phyloP scores from a whole-genome alignment of 1,284 basidiomycete species.

The Sporisorium scitamineum region DNA sequence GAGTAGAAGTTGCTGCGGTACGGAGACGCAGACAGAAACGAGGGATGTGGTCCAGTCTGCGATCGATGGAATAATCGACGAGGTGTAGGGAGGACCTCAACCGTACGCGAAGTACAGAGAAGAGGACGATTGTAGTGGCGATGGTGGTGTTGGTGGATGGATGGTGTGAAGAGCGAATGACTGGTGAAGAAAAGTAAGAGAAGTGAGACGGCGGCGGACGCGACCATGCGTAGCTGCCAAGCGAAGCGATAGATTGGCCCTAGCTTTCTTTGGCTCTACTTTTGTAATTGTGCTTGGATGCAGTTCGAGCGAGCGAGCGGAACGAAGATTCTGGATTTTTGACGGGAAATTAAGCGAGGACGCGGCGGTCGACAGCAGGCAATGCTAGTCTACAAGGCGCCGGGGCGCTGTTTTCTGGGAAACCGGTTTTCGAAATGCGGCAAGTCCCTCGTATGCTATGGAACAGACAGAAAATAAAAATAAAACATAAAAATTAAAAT shows the following conservation, averaged over 20 bases:
- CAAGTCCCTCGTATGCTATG: neutral
- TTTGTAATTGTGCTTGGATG: too few relatives aligned
- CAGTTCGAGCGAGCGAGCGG: too few relatives aligned
- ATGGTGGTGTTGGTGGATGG: neutral
- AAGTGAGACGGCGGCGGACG: too few relatives aligned
- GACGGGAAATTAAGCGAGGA: neutral
- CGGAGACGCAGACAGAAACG: neutral
- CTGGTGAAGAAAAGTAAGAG: neutral
- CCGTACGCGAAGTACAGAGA: neutral
- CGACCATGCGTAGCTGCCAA: neutral
- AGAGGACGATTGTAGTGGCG: neutral
- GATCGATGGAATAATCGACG: neutral
- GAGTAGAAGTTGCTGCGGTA: neutral
- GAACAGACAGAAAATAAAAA: neutral
- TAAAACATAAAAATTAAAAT: neutral
- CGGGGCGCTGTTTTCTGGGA: neutral
- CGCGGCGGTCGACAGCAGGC: neutral
- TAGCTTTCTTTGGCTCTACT: too few relatives aligned
- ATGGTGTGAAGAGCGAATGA: neutral
- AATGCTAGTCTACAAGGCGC: too few relatives aligned
- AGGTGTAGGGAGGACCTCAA: neutral
- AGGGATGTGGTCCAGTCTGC: neutral
- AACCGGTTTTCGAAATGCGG: slow-evolving; percentile 1
- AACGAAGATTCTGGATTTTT: too few relatives aligned
- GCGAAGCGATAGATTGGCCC: too few relatives aligned